Base-by-base conservation (phyloP, 2,329 filamentous ascomycete genomes). In the Calonectria honghensis region DNA sequence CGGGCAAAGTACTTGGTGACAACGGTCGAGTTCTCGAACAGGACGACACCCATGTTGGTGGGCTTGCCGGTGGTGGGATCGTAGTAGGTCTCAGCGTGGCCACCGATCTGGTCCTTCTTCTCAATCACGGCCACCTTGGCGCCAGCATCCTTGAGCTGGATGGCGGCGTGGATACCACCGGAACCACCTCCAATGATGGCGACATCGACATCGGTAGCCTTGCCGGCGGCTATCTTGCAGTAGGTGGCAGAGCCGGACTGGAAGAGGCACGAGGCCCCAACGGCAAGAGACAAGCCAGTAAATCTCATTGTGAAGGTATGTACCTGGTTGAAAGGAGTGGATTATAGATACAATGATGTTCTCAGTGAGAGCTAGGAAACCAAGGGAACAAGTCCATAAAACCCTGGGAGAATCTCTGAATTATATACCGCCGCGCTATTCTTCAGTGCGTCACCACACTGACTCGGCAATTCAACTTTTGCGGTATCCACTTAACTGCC, bases 31-130 rank as follows among this genome's bases (percentile, higher is more conserved):
- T 75, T 61, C 6, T 77, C 73, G 4, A 79, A 79, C 0, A 79
- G 1, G 0, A 72, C 48, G 5, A 79, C 78, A 0, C 78, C 78
- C 0, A 79, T 37, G 24, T 79, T 79, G 35, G 75, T 54, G 2
- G 39, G 66, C 1, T 64, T 35, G 6, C 68, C 72, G 0, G 78
- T 79, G 3, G 29, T 7, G 1, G 73, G 68, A 16, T 79, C 73
- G 66, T 70, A 14, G 0, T 79, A 79, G 41, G 78, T 79, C 63
- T 79, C 76, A 3, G 78, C 78, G 32, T 79, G 78, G 0, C 78
- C 78, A 5, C 78, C 78, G 2, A 79, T 79, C 29, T 77, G 76
- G n/a, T 70, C 27, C 9, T 72, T 20, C 18, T 79, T 79, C 66
- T 79, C 77, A 39, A 79, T 76, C 2, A 79, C 75, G 2, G 79